Evolutionary conservation across 768 basidiomycete genomes (phyloP), one percentile per base, ranked within the genome.

Genomic region (Serendipita sp.): DNA sequence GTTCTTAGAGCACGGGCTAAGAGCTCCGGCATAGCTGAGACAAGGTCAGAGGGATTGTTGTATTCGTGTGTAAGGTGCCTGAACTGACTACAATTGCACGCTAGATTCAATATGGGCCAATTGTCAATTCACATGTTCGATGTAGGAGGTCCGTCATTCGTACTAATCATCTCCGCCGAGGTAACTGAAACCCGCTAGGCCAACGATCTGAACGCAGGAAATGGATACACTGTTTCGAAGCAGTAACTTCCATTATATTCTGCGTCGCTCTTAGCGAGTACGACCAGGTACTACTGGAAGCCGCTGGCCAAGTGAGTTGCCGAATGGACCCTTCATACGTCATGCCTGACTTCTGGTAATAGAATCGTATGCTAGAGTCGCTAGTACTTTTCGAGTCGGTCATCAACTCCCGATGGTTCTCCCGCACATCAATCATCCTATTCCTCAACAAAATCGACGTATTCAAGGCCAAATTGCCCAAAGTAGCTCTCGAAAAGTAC

Each of bases 21-120:
- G 76, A 90, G 85, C 62, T 85, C 88, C 2, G 92, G 92, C 17
- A 94, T 97, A 68, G 85, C 83, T 3, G 93, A 97, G 74, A 96
- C 93, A 3, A 74, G 85, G 69, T 31, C 4, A n/a, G 53, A n/a
- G 72, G 64, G 74, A 73, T 70, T 75, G 75, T 26, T 73, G 74
- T 64, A 65, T 76, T 63, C 73, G 71, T 62, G 75, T 77, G 45
- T 75, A 76, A n/a, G 69, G 71, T 56, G 44, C 70, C 69, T 16
- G 4, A 28, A n/a, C 34, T 5, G 28, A 17, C 2, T 41, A 4
- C 26, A n/a, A 24, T 20, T 26, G 30, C n/a, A 34, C 24, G 13
- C 22, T 33, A 58, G 53, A 34, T 89, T 90, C 63, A 77, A 76
- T 13, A 81, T 88, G 79, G 87, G 85, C 2, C 80, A 72, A 28